phyloP scores from a whole-genome alignment of 2,329 filamentous ascomycete species.

The Knufia petricola region DNA sequence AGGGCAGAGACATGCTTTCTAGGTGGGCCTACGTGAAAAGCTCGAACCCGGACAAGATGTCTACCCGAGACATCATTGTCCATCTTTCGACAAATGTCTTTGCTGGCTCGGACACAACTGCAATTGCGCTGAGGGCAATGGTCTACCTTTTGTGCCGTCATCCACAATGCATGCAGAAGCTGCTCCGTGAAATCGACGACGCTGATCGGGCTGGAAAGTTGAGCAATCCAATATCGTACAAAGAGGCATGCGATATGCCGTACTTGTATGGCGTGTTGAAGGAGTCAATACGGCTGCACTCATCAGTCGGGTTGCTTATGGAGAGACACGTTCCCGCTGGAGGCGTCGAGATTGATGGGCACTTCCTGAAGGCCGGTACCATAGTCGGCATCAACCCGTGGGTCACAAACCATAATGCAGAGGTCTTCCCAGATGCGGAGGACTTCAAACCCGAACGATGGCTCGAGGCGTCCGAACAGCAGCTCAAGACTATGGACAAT shows the following conservation, averaged over 20 bases:
- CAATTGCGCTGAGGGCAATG: constrained; percentile 36
- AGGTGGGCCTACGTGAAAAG: constrained; percentile 25
- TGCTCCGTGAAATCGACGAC: constrained; percentile 16
- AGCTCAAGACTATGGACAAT: constrained; percentile 25
- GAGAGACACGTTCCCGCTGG: constrained; percentile 23
- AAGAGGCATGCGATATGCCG: constrained; percentile 31
- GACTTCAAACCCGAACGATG: constrained; percentile 38
- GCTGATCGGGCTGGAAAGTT: constrained; percentile 13
- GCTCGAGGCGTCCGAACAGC: constrained; percentile 28
- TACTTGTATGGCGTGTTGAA: not conserved
- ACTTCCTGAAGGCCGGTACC: constrained; percentile 16
- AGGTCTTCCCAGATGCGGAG: constrained; percentile 35
- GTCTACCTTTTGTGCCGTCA: constrained; percentile 66
- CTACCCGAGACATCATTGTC: constrained; percentile 25
- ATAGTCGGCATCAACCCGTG: constrained; percentile 27
- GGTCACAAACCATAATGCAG: constrained; percentile 34
- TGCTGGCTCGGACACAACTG: constrained; percentile 17
- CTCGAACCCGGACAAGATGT: constrained; percentile 25
- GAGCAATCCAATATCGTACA: constrained; percentile 52
- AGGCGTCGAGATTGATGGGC: constrained; percentile 13
- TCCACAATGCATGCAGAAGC: constrained; percentile 28
- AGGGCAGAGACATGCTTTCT: constrained; percentile 25
- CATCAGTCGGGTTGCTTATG: constrained; percentile 22
- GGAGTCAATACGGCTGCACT: constrained; percentile 17
- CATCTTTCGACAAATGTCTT: constrained; percentile 25